Conservation (phyloP, 805 yeast genomes). For the Suhomyces xylopsoci region DNA sequence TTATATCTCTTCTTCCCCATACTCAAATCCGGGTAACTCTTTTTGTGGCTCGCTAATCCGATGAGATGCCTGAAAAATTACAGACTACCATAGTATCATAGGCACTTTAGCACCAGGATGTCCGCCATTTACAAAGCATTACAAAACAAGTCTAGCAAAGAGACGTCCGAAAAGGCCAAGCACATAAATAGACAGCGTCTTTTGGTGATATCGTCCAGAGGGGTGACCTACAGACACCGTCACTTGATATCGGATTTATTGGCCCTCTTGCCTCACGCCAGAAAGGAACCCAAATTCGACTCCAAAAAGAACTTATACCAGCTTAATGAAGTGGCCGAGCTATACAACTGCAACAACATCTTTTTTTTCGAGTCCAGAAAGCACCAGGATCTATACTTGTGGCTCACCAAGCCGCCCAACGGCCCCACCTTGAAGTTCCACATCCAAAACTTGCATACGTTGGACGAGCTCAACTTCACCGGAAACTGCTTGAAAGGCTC, state of each 20-base stretch:
- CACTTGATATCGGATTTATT: slow-evolving; percentile 83
- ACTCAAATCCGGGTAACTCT: slow-evolving; percentile 4
- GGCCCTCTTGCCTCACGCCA: slow-evolving; percentile 83
- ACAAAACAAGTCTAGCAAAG: slow-evolving; percentile 46
- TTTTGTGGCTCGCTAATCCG: background rate
- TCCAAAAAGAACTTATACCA: slow-evolving; percentile 85
- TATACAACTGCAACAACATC: slow-evolving; percentile 94
- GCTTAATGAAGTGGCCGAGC: slow-evolving; percentile 92
- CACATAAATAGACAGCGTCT: slow-evolving; percentile 86
- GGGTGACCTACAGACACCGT: slow-evolving; percentile 92
- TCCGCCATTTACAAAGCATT: slow-evolving; percentile 47
- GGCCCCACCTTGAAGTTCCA: slow-evolving; percentile 96
- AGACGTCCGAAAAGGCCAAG: slow-evolving; percentile 45
- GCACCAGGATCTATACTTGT: slow-evolving; percentile 89
- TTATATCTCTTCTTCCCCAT: too few relatives aligned
- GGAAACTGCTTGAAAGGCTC: slow-evolving; percentile 96
- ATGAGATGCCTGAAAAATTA: slow-evolving; percentile 6
- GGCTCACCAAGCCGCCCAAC: slow-evolving; percentile 95
- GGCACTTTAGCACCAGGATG: slow-evolving; percentile 18
- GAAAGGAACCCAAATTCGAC: slow-evolving; percentile 95
- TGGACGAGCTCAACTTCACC: slow-evolving; percentile 93
- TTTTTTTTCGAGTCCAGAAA: slow-evolving; percentile 94
- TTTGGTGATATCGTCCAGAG: slow-evolving; percentile 86
- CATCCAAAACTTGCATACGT: slow-evolving; percentile 90
- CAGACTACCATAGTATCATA: background rate